Conservation (phyloP, 2,329 filamentous ascomycete species). For the Hypoxylon sp. region DNA sequence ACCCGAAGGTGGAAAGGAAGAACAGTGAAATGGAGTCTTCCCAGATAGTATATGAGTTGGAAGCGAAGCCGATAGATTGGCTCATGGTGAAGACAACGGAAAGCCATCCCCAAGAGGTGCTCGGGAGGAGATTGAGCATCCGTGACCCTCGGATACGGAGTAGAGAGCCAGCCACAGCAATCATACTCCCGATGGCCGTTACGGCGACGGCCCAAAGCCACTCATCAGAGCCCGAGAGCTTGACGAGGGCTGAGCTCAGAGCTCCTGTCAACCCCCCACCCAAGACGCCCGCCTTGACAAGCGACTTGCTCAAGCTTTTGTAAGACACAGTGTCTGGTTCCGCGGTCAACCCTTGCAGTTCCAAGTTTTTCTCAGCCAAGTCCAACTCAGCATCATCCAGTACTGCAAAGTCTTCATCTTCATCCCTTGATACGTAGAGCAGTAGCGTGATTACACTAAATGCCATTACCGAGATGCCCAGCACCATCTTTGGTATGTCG, state of each 20-base stretch:
- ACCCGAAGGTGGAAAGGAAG: slow-evolving; percentile 88
- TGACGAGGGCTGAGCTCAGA: slow-evolving; percentile 50
- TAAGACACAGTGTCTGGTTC: slow-evolving; percentile 51
- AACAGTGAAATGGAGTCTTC: slow-evolving; percentile 95
- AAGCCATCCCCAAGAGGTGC: slow-evolving; percentile 89
- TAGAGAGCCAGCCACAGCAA: slow-evolving; percentile 57
- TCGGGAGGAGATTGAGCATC: slow-evolving; percentile 71
- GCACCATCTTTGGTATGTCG: slow-evolving; percentile 85
- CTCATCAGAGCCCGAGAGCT: slow-evolving; percentile 55
- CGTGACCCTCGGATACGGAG: slow-evolving; percentile 58
- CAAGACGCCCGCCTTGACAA: slow-evolving; percentile 55
- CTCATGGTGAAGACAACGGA: slow-evolving; percentile 83
- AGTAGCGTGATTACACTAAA: slow-evolving; percentile 76
- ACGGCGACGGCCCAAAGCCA: slow-evolving; percentile 57
- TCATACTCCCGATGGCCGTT: slow-evolving; percentile 61
- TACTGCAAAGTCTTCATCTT: slow-evolving; percentile 66
- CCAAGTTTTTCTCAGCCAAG: slow-evolving; percentile 68
- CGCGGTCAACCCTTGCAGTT: slow-evolving; percentile 58
- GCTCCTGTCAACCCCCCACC: slow-evolving; percentile 53
- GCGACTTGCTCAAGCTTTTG: slow-evolving; percentile 55
- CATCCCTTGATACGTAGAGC: slow-evolving; percentile 75
- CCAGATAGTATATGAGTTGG: slow-evolving; percentile 99
- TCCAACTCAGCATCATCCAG: slow-evolving; percentile 70
- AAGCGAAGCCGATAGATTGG: slow-evolving; percentile 93
- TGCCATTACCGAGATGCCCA: slow-evolving; percentile 79